phyloP scores from a whole-genome alignment of 768 basidiomycete genomes.

The Amanita muscaria region DNA sequence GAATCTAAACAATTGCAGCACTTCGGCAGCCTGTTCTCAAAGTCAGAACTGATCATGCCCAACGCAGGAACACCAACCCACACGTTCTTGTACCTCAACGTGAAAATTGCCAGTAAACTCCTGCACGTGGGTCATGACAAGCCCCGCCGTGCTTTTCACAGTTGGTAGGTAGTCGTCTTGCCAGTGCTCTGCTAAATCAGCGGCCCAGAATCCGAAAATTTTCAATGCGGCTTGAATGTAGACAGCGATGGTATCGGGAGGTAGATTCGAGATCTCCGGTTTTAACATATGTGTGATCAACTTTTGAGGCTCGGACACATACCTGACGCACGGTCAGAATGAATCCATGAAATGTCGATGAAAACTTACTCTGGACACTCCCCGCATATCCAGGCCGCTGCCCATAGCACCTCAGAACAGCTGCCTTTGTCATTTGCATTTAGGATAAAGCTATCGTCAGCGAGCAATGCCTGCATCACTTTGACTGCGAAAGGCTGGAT shows the following conservation, averaged over 20 bases:
- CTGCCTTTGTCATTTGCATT: constrained; percentile 61
- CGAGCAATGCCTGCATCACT: constrained; percentile 73
- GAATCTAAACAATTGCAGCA: constrained; percentile 65
- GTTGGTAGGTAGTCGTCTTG: constrained; percentile 59
- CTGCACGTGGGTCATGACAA: constrained; percentile 47
- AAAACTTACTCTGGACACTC: constrained; percentile 79
- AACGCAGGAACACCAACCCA: constrained; percentile 22
- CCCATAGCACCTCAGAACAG: constrained; percentile 84
- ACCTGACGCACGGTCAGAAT: constrained; percentile 33
- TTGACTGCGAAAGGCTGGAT: constrained; percentile 74
- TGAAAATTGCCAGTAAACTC: constrained; percentile 54
- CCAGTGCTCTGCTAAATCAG: constrained; percentile 72
- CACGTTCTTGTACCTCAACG: constrained; percentile 90
- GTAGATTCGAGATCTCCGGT: constrained; percentile 44
- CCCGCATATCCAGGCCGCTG: constrained; percentile 94
- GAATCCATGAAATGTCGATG: neutral
- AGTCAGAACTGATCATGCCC: constrained; percentile 2
- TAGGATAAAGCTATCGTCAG: constrained; percentile 65
- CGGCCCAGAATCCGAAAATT: constrained; percentile 80
- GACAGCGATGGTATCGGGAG: constrained; percentile 60
- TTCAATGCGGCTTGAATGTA: constrained; percentile 82
- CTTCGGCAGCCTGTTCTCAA: constrained; percentile 66
- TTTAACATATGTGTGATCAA: constrained; percentile 63
- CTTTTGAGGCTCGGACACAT: constrained; percentile 71
- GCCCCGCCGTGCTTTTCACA: constrained; percentile 55